These are phyloP conservation scores for Moesziomyces aphidis DNA, from an alignment of 1,284 basidiomycete genomes.

Conservation along the genomic window DNA sequence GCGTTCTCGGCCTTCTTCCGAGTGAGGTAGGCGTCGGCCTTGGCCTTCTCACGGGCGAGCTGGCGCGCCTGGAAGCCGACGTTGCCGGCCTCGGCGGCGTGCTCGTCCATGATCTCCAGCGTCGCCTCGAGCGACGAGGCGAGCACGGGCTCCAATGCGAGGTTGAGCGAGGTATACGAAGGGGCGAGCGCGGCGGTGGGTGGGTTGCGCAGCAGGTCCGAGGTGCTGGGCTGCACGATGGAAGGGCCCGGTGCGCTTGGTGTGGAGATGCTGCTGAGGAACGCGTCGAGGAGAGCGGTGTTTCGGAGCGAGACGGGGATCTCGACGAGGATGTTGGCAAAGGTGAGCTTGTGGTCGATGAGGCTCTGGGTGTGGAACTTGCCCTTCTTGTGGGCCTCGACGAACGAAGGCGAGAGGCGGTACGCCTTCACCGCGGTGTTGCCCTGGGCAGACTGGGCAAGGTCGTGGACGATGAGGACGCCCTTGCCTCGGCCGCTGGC, in stretches of 20 bases:
- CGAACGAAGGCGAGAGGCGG: slow-evolving; percentile 83
- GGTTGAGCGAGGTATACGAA: slow-evolving; percentile 61
- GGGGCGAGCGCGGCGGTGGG: slow-evolving; percentile 58
- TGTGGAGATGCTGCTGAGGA: slow-evolving; percentile 79
- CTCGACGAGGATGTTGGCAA: slow-evolving; percentile 88
- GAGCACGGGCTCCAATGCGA: slow-evolving; percentile 66
- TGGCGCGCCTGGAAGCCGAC: slow-evolving; percentile 91
- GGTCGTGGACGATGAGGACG: slow-evolving; percentile 65
- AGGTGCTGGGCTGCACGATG: slow-evolving; percentile 52
- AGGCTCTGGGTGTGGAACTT: slow-evolving; percentile 88
- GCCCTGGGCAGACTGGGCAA: slow-evolving; percentile 74
- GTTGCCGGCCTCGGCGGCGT: slow-evolving; percentile 73
- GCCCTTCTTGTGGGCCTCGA: slow-evolving; percentile 84
- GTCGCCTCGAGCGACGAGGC: slow-evolving; percentile 65
- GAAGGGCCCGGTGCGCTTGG: slow-evolving; percentile 67
- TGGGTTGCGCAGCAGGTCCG: slow-evolving; percentile 56
- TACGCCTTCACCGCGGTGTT: slow-evolving; percentile 93
- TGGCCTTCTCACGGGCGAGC: slow-evolving; percentile 86
- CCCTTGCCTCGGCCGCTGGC: slow-evolving; percentile 63
- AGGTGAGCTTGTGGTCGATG: slow-evolving; percentile 85
- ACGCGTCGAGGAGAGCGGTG: slow-evolving; percentile 85
- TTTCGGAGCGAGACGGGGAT: slow-evolving; percentile 89
- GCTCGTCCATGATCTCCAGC: slow-evolving; percentile 64
- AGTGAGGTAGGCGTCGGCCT: slow-evolving; percentile 76
- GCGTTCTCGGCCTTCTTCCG: slow-evolving; percentile 84